These are phyloP conservation scores for Aspergillus uvarum DNA, from an alignment of 2,329 filamentous ascomycete species.

Conservation along the genomic window DNA sequence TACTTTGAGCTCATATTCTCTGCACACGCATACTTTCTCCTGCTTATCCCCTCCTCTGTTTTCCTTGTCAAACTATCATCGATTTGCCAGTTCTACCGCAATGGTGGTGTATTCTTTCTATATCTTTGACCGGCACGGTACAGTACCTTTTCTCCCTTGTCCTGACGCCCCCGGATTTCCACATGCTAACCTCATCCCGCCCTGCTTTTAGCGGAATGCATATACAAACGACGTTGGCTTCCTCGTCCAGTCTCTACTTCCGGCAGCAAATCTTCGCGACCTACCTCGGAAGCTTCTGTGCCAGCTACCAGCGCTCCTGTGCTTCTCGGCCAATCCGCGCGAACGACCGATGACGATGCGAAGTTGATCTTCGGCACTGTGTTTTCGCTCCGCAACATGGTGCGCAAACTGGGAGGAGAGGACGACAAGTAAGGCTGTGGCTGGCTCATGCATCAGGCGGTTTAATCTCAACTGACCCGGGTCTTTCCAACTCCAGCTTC, in stretches of 20 bases:
- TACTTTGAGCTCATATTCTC: no score
- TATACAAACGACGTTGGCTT: conserved; percentile 88
- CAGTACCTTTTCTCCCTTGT: conserved; percentile 10
- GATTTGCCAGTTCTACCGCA: conserved; percentile 25
- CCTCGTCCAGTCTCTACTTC: conserved; percentile 51
- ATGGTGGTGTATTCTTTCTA: conserved; percentile 98
- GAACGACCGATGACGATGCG: conserved; percentile 74
- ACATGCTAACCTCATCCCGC: neutral
- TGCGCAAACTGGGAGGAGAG: conserved; percentile 86
- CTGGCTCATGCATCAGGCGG: no score
- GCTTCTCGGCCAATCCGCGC: conserved; percentile 39
- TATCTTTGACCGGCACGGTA: conserved; percentile 98
- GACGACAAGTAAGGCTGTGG: conserved; percentile 65
- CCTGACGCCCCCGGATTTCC: neutral
- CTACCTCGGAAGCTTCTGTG: conserved; percentile 50
- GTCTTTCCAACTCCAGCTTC: conserved; percentile 58
- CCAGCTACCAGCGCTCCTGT: conserved; percentile 43
- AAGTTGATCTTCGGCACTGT: conserved; percentile 97
- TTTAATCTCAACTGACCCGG: neutral
- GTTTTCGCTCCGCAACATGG: conserved; percentile 96
- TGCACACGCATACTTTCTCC: no score
- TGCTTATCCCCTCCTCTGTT: no score
- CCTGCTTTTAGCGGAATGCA: conserved; percentile 74
- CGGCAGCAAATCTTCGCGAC: conserved; percentile 50
- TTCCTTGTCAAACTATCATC: neutral